A percentile compares a stretch with the other conserved stretches of the same genome.
Conservation (phyloP, 1,284 basidiomycete species). For the Erythrobasidium hasegawianum region DNA sequence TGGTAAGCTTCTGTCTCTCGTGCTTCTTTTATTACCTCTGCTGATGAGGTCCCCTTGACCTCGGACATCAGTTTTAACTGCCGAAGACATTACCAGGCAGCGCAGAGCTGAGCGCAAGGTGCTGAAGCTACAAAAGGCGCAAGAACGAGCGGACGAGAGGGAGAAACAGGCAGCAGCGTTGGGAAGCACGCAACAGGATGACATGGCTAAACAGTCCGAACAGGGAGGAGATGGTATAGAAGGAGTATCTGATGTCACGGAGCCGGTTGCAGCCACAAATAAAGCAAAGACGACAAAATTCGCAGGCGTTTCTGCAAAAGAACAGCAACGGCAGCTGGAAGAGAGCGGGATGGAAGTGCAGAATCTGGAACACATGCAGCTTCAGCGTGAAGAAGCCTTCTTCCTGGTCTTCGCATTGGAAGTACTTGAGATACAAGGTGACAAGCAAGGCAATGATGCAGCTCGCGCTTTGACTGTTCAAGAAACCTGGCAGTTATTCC, state of each 20-base stretch:
- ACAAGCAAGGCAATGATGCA: background rate
- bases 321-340: constrained; percentile 14
- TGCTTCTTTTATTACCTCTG: no score
- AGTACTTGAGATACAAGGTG: constrained; percentile 34
- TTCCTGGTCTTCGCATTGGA: constrained; percentile 58
- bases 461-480: constrained; percentile 13
- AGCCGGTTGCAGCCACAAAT: background rate
- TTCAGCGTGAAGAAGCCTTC: constrained; percentile 86
- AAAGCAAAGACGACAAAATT: background rate
- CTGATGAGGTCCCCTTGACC: no score
- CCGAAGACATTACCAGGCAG: constrained; percentile 81
- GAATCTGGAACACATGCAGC: constrained; percentile 85
- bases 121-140: constrained; percentile 63
- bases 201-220: constrained; percentile 1
- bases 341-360: constrained; percentile 51
- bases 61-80: constrained; percentile 72
- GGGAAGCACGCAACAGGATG: background rate
- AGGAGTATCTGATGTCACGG: background rate
- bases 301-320: constrained; percentile 1
- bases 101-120: constrained; percentile 78
- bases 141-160: constrained; percentile 72
- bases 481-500: constrained; percentile 31
- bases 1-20: constrained; percentile 35
- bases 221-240: background rate
- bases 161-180: constrained; percentile 55